Conservation (phyloP, 805 yeast species). For the Candida adriatica region DNA sequence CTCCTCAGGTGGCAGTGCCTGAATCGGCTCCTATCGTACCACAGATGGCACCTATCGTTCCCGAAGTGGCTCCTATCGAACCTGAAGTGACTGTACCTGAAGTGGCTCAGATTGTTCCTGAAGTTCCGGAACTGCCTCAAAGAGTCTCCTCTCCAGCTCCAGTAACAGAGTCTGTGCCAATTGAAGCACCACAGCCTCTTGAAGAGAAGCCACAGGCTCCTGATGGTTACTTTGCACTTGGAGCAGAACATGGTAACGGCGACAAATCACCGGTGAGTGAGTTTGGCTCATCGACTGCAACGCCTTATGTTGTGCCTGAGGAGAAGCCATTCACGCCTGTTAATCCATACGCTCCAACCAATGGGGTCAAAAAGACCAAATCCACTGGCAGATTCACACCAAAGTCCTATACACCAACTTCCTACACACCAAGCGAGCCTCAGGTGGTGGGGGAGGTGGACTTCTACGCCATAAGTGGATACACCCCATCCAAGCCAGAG, state of each 20-base stretch:
- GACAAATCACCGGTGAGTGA: too few species aligned
- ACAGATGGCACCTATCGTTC: too few species aligned
- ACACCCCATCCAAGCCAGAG: conserved; percentile 6
- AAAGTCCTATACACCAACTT: conserved; percentile 10
- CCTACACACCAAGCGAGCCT: conserved; percentile 2
- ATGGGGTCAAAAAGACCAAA: conserved; percentile 5
- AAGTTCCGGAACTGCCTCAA: too few species aligned
- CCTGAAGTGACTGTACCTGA: too few species aligned
- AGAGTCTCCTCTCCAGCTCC: too few species aligned
- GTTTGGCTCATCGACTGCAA: conserved; percentile 11
- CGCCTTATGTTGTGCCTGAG: conserved; percentile 13
- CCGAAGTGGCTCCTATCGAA: too few species aligned
- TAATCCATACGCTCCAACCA: background rate
- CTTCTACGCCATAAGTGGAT: conserved; percentile 11
- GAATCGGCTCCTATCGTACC: conserved; percentile 3
- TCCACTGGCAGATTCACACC: conserved; percentile 13
- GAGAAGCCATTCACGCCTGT: conserved; percentile 4
- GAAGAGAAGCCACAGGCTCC: too few species aligned
- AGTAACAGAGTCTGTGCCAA: too few species aligned
- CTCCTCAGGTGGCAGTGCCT: conserved; percentile 2
- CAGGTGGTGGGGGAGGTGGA: conserved; percentile 15
- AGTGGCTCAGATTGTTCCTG: too few species aligned
- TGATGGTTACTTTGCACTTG: too few species aligned
- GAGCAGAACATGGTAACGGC: too few species aligned
- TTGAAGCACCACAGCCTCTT: too few species aligned